Evolutionary conservation across 2,329 filamentous ascomycete species (phyloP), one percentile per base, ranked within the genome.

Genomic region (Colletotrichum trifolii): DNA sequence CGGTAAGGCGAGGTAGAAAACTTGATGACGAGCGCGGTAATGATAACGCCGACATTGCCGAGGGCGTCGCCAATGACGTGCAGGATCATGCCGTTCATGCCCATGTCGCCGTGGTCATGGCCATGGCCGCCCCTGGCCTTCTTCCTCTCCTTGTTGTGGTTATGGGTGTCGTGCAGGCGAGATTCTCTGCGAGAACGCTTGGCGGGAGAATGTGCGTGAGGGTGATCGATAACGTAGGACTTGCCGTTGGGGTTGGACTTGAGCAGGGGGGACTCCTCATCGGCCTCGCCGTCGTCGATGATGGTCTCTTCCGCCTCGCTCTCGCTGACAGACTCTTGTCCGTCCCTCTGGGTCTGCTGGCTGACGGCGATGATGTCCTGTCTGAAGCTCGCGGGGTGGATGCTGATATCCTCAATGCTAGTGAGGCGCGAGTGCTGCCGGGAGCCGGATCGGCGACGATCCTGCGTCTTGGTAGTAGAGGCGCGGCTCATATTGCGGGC

Each of bases 341-440:
- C 63, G 3, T 71, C 71, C 10, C 73, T 69, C 7, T 74, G 71
- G 36, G 89, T 25, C 25, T 25, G 81, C 54, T 87, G 86, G 65
- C 89, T 90, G n/a, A 92, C 93, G 42, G 90, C 90, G 69, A 98
- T 96, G 71, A 99, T 97, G 60, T 95, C 93, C 75, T 97, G 92
- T 69, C 96, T 86, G 82, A 98, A 94, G 68, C 91, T 95, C 33
- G 93, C 91, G 3, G 96, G 96, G 74, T 97, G 92, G 56, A 97
- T 92, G 74, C 90, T 92, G 70, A 96, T 91, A 60, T 94, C 86
- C 39, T 89, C 78, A 81, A 94, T 79, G 81, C 85, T 89, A 64
- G 87, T 80, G 68, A 91, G 85, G 71, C 87, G 88, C 60, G 82
- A 82, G 66, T 86, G 85, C 68, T 86, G 83, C 69, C 77, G 72